These are phyloP conservation scores for Sphagnum tenellum DNA, from an alignment of 225 moss, liverwort and hornwort genomes.

Conservation along the genomic window DNA sequence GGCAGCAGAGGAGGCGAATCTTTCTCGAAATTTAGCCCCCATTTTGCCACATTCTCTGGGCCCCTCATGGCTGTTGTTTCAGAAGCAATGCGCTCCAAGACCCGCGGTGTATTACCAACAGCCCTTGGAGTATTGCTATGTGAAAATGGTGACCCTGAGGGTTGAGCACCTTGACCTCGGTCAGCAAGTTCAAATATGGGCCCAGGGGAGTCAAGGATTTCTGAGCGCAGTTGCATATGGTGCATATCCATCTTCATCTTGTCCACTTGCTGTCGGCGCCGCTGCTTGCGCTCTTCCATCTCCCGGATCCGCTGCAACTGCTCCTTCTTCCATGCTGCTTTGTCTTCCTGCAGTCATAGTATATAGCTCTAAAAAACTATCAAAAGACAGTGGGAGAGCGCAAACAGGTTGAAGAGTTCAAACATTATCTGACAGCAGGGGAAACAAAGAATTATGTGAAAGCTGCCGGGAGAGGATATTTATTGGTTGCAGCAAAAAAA, in stretches of 20 bases:
- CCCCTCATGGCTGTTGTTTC: conserved; percentile 38
- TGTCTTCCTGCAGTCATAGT: conserved; percentile 48
- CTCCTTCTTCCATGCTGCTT: conserved; percentile 96
- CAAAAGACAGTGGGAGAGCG: too few species aligned
- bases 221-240: conserved; percentile 76
- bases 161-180: conserved; percentile 40
- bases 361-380: too few species aligned
- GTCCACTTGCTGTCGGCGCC: conserved; percentile 81
- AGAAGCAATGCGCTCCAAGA: conserved; percentile 50
- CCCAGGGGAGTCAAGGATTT: conserved; percentile 70
- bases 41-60: conserved; percentile 20
- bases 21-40: conserved; percentile 40
- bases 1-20: conserved; percentile 20
- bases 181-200: conserved; percentile 84
- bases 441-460: too few species aligned
- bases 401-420: too few species aligned
- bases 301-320: conserved; percentile 84
- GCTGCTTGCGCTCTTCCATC: conserved; percentile 67
- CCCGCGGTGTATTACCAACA: conserved; percentile 29
- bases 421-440: too few species aligned
- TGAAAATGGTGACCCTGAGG: conserved; percentile 47
- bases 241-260: conserved; percentile 97
- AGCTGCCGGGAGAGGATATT: too few species aligned
- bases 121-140: conserved; percentile 27
- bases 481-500: too few species aligned